Base-by-base conservation (phyloP, 345 rosid species). In the Arabidopsis suecica region DNA sequence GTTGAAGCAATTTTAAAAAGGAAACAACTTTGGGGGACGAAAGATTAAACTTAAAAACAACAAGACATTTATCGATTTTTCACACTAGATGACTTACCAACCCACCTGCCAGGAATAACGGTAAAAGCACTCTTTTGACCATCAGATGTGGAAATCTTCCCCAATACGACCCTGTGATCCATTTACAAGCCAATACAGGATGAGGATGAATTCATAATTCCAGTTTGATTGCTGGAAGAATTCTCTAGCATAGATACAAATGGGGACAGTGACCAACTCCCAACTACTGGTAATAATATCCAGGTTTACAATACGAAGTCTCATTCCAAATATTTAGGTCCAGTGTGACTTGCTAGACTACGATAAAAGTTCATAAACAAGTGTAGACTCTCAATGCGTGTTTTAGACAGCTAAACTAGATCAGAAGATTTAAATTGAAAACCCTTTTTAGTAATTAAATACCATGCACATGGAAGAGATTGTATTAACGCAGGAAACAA, bases 111-210 rank as follows among this genome's bases (percentile, higher is more conserved):
- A 86, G 61, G 85, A 51, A 94, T 86, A 82, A 82, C 78, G 74
- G 97, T 90, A 90, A 82, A 94, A 61, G 91, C 96, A 83, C 88
- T 88, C 84, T 85, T 92, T 74, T 81, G 88, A 86, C 97, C 97
- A 83, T 83, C 93, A 83, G 92, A 86, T 74, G 96, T 92, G 65
- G 79, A 83, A 80, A 94, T 88, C 93, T 86, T 88, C 88, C 97
- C 98, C 97, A 94, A 86, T 69, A 83, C 81, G 88, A 94, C 78
- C 97, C 98, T 91, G 97, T 86, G 93, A 88, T 85, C 81, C 80
- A 84, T 83, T 83, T 81, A 77, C 69, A 84, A 79, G 79, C 67
- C 79, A 81, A 81, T 53, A 80, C 30, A 68, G 72, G 28, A 41
- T 61, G 78, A 85, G 83, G 77, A 55, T 1, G 73, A 71, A 80